Evolutionary conservation across 176 grass and related monocot genomes (phyloP).

Genomic region (Poa annua): DNA sequence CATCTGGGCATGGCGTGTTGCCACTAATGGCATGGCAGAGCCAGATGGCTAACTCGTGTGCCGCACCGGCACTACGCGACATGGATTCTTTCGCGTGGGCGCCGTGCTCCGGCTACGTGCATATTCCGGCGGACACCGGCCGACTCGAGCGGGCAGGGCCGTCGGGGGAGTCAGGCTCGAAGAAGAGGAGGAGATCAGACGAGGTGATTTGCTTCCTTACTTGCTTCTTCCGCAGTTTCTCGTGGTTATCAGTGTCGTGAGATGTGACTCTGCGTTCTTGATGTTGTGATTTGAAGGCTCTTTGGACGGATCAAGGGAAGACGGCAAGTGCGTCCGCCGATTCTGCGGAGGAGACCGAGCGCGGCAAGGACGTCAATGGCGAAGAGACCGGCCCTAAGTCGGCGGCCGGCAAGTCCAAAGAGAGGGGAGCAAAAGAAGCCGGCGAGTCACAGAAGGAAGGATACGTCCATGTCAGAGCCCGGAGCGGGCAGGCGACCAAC

Average conservation of each 20-base stretch:
- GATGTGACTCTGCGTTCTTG: not conserved
- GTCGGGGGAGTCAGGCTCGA: constrained; percentile 58
- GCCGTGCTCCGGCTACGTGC: constrained; percentile 20
- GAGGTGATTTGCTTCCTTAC: constrained; percentile 48
- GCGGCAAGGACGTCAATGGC: constrained; percentile 54
- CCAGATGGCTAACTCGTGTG: constrained; percentile 24
- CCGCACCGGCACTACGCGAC: not conserved
- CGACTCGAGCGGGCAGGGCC: constrained; percentile 41
- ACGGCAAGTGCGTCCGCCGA: constrained; percentile 41
- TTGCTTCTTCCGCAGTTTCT: not conserved
- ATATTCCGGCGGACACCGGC: constrained; percentile 44
- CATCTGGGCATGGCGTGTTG: constrained; percentile 20
- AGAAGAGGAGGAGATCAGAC: constrained; percentile 69
- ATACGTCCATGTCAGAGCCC: constrained; percentile 86
- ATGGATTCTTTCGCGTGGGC: constrained; percentile 49
- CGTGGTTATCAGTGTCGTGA: not conserved
- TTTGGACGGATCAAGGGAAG: constrained; percentile 36
- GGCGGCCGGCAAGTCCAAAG: constrained; percentile 51
- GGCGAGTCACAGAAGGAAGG: constrained; percentile 57
- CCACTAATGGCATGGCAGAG: not conserved
- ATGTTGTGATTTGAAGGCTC: constrained; percentile 42
- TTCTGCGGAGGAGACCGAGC: constrained; percentile 48
- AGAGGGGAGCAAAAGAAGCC: constrained; percentile 55
- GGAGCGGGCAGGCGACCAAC: constrained; percentile 89
- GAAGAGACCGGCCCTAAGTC: constrained; percentile 57